These are phyloP conservation scores for Physcomitrellopsis africana DNA, from an alignment of 225 moss, liverwort and hornwort genomes.

Conservation along the genomic window DNA sequence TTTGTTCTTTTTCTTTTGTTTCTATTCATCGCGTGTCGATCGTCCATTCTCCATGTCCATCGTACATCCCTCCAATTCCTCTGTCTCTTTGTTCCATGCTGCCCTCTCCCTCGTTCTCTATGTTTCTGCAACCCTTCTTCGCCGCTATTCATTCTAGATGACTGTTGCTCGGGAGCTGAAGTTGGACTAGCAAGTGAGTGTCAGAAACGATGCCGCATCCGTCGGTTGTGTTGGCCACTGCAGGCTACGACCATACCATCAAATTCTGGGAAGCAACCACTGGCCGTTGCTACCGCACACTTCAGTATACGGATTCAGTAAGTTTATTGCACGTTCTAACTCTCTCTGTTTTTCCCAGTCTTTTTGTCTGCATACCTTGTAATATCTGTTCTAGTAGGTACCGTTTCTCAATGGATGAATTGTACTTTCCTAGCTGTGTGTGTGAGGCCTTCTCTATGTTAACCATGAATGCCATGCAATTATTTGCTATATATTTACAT, in stretches of 20 bases:
- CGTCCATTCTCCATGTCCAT: not conserved
- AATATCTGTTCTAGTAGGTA: not conserved
- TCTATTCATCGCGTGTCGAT: no score
- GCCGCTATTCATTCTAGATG: not conserved
- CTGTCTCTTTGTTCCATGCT: not conserved
- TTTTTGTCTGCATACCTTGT: not conserved
- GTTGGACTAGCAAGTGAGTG: conserved; percentile 3
- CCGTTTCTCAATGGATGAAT: no score
- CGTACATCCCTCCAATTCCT: not conserved
- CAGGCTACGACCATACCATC: conserved; percentile 97
- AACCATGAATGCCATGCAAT: no score
- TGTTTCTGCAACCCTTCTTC: not conserved
- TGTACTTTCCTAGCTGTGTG: no score
- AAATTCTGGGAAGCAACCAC: conserved; percentile 98
- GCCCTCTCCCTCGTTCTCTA: not conserved
- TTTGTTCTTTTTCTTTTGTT: no score
- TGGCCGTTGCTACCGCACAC: conserved; percentile 93
- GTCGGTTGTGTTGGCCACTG: conserved; percentile 97
- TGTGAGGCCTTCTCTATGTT: no score
- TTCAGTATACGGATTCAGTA: conserved; percentile 91
- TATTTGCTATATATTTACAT: no score
- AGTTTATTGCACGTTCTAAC: not conserved
- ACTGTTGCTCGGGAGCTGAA: not conserved
- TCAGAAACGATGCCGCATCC: conserved; percentile 76
- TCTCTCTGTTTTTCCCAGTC: no score